Evolutionary conservation across 306 rosid species (phyloP).

Genomic region (Cyclanthera cordifolia): DNA sequence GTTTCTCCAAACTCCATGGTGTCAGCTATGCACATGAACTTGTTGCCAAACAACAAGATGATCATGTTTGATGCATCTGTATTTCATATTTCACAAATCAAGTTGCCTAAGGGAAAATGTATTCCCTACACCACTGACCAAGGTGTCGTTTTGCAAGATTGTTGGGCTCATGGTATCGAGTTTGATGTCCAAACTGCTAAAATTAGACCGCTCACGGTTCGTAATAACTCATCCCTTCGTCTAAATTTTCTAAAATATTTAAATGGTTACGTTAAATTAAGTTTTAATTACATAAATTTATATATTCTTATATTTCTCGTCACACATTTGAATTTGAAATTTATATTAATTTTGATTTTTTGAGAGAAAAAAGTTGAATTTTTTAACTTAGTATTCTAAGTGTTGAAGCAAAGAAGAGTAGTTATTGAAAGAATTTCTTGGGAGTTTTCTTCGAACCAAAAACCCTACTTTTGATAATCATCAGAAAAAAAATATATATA

Average conservation of each 20-base stretch:
- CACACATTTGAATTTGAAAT: too few relatives aligned
- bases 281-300: too few relatives aligned
- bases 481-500: too few relatives aligned
- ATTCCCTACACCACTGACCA: constrained; percentile 20
- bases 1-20: constrained; percentile 34
- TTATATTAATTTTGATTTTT: too few relatives aligned
- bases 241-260: neutral
- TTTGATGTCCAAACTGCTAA: constrained; percentile 32
- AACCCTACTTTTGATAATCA: too few relatives aligned
- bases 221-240: neutral
- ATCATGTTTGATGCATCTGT: constrained; percentile 43
- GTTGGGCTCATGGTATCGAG: constrained; percentile 60
- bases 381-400: too few relatives aligned
- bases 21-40: constrained; percentile 60
- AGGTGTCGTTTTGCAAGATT: constrained; percentile 20
- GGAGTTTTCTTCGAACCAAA: too few relatives aligned
- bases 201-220: constrained; percentile 67
- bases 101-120: constrained; percentile 34
- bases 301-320: too few relatives aligned
- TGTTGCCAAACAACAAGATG: constrained; percentile 58
- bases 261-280: too few relatives aligned
- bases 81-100: constrained; percentile 38
- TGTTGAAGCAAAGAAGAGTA: too few relatives aligned
- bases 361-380: too few relatives aligned
- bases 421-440: too few relatives aligned